phyloP scores from a whole-genome alignment of 176 grass and related monocot genomes.

The Areca catechu region DNA sequence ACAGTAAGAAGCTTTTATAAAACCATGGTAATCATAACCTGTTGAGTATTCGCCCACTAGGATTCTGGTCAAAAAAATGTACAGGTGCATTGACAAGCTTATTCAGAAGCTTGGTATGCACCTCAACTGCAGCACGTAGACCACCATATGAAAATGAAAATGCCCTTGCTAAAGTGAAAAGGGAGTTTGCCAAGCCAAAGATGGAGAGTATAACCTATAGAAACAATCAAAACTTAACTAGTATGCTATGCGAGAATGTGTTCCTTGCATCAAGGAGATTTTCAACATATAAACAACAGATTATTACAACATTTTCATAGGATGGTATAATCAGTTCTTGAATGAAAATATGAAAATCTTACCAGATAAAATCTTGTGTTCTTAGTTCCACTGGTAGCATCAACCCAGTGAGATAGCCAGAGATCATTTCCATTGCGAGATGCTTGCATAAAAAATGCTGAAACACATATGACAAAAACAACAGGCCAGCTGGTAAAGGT shows the following conservation, averaged over 20 bases:
- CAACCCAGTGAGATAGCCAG: constrained; percentile 96
- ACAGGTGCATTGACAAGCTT: constrained; percentile 64
- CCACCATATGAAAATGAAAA: constrained; percentile 92
- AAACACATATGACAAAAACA: constrained; percentile 61
- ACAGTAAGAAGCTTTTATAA: background rate
- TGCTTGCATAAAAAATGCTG: constrained; percentile 81
- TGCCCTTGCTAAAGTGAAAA: constrained; percentile 79
- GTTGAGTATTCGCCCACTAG: constrained; percentile 81
- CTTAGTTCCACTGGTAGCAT: constrained; percentile 36
- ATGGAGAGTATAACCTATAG: constrained; percentile 59
- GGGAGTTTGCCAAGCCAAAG: constrained; percentile 82
- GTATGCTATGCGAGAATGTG: too few species aligned
- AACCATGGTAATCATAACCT: constrained; percentile 30
- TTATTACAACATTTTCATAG: too few species aligned
- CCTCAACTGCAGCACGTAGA: constrained; percentile 66
- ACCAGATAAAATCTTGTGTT: constrained; percentile 82
- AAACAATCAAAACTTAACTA: constrained; percentile 9
- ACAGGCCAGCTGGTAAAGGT: constrained; percentile 44
- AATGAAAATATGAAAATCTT: constrained; percentile 25
- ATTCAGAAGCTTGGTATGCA: constrained; percentile 65
- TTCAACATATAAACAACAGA: too few species aligned
- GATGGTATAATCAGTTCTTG: too few species aligned
- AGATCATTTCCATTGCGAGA: constrained; percentile 97
- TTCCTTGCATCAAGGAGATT: too few species aligned
- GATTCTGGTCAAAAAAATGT: constrained; percentile 86